phyloP scores from a whole-genome alignment of 2,329 filamentous ascomycete species.

The Tolypocladium tropicale region DNA sequence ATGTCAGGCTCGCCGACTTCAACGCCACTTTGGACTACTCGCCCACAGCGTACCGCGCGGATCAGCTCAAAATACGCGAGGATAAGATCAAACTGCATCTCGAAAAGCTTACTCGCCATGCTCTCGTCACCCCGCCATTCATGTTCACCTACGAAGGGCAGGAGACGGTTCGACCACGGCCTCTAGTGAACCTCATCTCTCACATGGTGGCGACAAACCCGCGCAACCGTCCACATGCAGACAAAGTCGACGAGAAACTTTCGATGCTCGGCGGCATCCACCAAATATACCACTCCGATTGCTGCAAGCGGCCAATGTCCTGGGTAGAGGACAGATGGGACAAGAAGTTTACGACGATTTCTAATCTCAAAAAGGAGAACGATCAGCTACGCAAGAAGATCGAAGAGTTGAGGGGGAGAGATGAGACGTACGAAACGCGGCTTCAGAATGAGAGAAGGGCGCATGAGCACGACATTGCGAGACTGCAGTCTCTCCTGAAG shows the following conservation, averaged over 20 bases:
- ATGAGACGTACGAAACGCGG: constrained; percentile 28
- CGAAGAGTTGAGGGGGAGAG: constrained; percentile 24
- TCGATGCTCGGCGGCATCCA: constrained; percentile 35
- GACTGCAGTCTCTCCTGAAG: constrained; percentile 23
- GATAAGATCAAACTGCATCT: constrained; percentile 24
- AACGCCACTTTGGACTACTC: constrained; percentile 25
- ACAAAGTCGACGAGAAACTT: constrained; percentile 28
- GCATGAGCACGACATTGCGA: constrained; percentile 20
- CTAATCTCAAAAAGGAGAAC: constrained; percentile 20
- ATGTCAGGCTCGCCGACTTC: constrained; percentile 26
- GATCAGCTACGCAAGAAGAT: constrained; percentile 22
- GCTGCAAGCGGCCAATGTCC: constrained; percentile 29
- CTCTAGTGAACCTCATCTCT: constrained; percentile 25
- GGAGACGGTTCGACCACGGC: constrained; percentile 28
- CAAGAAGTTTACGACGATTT: constrained; percentile 17
- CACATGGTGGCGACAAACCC: constrained; percentile 24
- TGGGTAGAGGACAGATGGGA: constrained; percentile 27
- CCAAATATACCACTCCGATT: constrained; percentile 35
- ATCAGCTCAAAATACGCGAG: constrained; percentile 21
- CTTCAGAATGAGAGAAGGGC: constrained; percentile 24
- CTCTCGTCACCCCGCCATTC: constrained; percentile 22
- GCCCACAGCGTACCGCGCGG: constrained; percentile 13
- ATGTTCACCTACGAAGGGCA: constrained; percentile 26
- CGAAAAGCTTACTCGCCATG: constrained; percentile 21
- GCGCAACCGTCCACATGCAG: constrained; percentile 19